Conservation (phyloP, 257 asterid genomes). For the Ilex asprella region DNA sequence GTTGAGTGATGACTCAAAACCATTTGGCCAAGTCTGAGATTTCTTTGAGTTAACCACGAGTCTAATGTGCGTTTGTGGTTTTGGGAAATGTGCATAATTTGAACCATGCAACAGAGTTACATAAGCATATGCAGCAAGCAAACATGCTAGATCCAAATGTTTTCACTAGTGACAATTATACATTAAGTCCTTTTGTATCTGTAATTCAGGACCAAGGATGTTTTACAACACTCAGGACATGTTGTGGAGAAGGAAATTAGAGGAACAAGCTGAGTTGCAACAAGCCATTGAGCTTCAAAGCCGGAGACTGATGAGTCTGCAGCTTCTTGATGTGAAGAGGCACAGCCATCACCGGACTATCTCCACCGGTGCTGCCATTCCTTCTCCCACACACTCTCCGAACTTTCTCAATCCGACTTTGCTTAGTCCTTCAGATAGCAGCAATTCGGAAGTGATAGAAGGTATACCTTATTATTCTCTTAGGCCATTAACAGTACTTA, state of each 20-base stretch:
- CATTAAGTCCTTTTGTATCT: background rate
- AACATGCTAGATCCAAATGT: no score
- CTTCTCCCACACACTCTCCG: slow-evolving; percentile 44
- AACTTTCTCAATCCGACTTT: slow-evolving; percentile 28
- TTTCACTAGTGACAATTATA: no score
- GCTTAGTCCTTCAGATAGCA: slow-evolving; percentile 14
- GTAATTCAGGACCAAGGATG: slow-evolving; percentile 38
- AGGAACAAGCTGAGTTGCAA: slow-evolving; percentile 59
- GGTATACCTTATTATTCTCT: slow-evolving; percentile 16
- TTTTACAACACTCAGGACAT: slow-evolving; percentile 46
- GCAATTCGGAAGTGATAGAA: slow-evolving; percentile 37
- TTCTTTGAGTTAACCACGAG: no score
- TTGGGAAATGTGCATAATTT: no score
- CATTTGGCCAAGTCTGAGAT: no score
- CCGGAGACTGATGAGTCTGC: slow-evolving; percentile 47
- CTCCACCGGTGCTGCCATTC: slow-evolving; percentile 39
- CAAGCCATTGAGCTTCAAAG: slow-evolving; percentile 64
- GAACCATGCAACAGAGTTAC: no score
- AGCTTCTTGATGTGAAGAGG: slow-evolving; percentile 64
- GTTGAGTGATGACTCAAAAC: no score
- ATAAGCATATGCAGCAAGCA: no score
- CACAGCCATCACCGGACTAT: slow-evolving; percentile 47
- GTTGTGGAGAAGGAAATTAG: slow-evolving; percentile 62
- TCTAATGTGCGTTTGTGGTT: no score
- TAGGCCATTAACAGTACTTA: no score